Conservation (phyloP, 2,329 filamentous ascomycete genomes). For the Fusarium sp. region DNA sequence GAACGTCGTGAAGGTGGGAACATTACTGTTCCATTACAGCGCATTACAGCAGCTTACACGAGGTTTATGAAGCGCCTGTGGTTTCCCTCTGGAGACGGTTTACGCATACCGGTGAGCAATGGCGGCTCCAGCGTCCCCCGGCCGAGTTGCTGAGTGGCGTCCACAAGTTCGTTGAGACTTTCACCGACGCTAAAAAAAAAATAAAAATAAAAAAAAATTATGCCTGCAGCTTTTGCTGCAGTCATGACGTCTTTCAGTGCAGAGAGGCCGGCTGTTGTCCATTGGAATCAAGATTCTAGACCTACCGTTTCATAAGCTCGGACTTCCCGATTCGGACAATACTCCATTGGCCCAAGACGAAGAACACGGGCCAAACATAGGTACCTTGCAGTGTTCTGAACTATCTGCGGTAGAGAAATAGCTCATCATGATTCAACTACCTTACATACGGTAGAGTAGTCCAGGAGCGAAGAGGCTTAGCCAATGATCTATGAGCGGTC, state of each 20-base stretch:
- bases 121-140: slow-evolving; percentile 22
- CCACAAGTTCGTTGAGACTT: slow-evolving; percentile 13
- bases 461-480: no score
- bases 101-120: slow-evolving; percentile 40
- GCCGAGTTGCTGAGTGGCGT: slow-evolving; percentile 30
- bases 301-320: slow-evolving; percentile 17
- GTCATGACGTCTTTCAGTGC: slow-evolving; percentile 44
- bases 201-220: slow-evolving; percentile 21
- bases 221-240: slow-evolving; percentile 19
- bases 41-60: slow-evolving; percentile 31
- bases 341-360: background rate
- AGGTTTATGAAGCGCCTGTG: slow-evolving; percentile 28
- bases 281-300: slow-evolving; percentile 37
- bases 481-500: no score
- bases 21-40: slow-evolving; percentile 23
- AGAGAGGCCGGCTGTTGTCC: slow-evolving; percentile 14
- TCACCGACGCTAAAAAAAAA: slow-evolving; percentile 25
- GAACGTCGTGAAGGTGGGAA: slow-evolving; percentile 10
- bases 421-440: no score
- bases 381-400: no score
- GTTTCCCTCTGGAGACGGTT: slow-evolving; percentile 27
- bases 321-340: slow-evolving; percentile 24
- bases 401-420: no score
- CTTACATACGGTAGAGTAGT: no score
- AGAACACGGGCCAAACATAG: no score